Evolutionary conservation across 345 rosid genomes (phyloP), one percentile per base, ranked within the genome.

Genomic region (Gossypium herbaceum): DNA sequence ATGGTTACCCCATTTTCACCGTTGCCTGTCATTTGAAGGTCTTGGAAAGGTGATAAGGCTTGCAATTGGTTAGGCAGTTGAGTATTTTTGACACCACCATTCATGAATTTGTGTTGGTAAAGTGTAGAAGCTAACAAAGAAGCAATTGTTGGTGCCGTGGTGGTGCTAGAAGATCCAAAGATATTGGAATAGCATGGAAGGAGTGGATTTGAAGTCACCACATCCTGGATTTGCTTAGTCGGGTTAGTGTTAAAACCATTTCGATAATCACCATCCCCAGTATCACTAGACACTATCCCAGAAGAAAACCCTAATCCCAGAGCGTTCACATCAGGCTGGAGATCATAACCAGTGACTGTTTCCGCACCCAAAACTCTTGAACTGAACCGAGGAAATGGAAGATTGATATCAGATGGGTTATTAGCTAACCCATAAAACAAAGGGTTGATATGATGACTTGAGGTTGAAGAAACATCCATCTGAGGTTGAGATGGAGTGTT

Each of bases 261-360:
- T 51, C 61, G 65, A 44, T 79, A 70, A 68, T 27, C 65, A 73
- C 1, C n/a, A 16, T 65, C 75, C 61, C 41, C 61, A 15, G 66
- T 64, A 72, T 72, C 85, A 78, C 60, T 75, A 74, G 71, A 62
- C 76, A 79, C 47, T 20, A 73, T 52, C 52, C 86, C 83, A 12
- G 92, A 82, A 63, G 89, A 85, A 85, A 86, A 86, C 86, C 94
- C 93, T 82, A 87, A 78, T 55, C 87, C 97, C 78, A 85, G 88
- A 72, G 81, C 80, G 68, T 80, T 80, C 54, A 86, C 69, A 75
- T 82, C 88, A 77, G 89, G 88, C 74, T 76, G 87, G 43, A 86
- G 82, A 82, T 85, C 89, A 79, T 80, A 86, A n/a, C 87, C 85
- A 74, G 87, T 77, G 68, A 83, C 74, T 65, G 81, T 52, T 70